Evolutionary conservation across 768 basidiomycete species (phyloP), one percentile per base, ranked within the genome.

Genomic region (Lepiota brunneoincarnata): DNA sequence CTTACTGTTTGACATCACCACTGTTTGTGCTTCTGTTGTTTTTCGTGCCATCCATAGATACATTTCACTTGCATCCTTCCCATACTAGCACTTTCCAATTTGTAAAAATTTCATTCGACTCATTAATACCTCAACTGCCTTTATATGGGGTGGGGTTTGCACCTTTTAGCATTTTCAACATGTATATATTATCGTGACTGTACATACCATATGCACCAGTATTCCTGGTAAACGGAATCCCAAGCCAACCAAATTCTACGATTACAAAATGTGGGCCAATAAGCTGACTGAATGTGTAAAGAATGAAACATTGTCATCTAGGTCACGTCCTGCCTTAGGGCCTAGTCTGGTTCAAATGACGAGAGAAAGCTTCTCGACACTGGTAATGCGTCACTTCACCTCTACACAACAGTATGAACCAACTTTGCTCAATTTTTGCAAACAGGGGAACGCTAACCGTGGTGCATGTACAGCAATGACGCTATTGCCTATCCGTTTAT

Each of bases 361-460:
- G 73, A 9, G 90, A 74, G 64, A 93, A 97, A 0, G 79, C 77
- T 65, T 97, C 95, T 23, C 93, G 87, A 65, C 95, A 98, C 58
- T 96, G 91, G 67, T 95, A 94, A 70, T 98, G 96, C 0, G 94
- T 98, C 2, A 97, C 95, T 70, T 96, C 93, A 7, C 95, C 95
- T 45, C 94, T 97, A 61, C 34, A 31, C 35, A 7, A 41, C 26
- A 34, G 14, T n/a, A 51, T 44, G 7, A 47, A 26, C 54, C 21
- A 5, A 3, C 26, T 26, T n/a, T 6, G 37, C 26, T 26, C 40
- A 17, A 43, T 34, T 11, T 17, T 31, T 18, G 24, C n/a, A 40
- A 36, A 3, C 40, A 9, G 20, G 39, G 58, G 53, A 55, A 26
- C 51, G 60, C 86, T 64, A 61, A 90, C 92, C 83, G 79, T 37